phyloP scores from a whole-genome alignment of 306 rosid species.

The Hippophae rhamnoides region DNA sequence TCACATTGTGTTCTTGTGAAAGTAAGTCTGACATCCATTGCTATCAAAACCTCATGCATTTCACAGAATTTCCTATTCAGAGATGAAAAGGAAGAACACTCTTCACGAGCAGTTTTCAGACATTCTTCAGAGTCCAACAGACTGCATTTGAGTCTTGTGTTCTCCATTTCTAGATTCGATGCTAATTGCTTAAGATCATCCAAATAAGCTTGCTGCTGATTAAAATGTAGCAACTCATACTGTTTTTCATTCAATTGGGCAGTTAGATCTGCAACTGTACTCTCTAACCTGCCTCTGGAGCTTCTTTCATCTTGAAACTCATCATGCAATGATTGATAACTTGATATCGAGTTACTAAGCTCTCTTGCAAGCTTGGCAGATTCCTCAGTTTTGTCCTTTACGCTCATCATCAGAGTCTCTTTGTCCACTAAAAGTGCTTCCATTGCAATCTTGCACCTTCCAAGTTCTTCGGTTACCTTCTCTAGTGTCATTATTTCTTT shows the following conservation, averaged over 20 bases:
- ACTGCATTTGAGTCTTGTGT: conserved; percentile 44
- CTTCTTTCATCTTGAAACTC: conserved; percentile 45
- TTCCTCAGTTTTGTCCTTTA: conserved; percentile 51
- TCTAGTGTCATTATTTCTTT: conserved; percentile 44
- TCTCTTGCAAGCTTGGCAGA: conserved; percentile 43
- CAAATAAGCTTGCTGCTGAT: conserved; percentile 48
- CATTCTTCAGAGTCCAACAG: conserved; percentile 42
- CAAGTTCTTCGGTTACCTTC: conserved; percentile 40
- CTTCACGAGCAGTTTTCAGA: conserved; percentile 34
- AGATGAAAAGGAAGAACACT: conserved; percentile 37
- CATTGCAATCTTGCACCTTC: conserved; percentile 39
- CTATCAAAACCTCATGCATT: conserved; percentile 47
- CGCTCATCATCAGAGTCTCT: conserved; percentile 40
- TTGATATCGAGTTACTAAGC: conserved; percentile 37
- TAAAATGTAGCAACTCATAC: conserved; percentile 44
- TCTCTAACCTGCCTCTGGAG: conserved; percentile 41
- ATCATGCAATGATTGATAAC: conserved; percentile 32
- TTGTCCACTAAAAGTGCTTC: conserved; percentile 45
- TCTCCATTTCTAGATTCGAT: conserved; percentile 53
- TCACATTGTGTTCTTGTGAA: conserved; percentile 57
- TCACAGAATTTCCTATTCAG: conserved; percentile 56
- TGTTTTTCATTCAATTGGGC: conserved; percentile 49
- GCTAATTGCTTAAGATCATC: conserved; percentile 48
- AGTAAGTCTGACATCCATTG: conserved; percentile 43
- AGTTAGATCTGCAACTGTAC: conserved; percentile 45